Evolutionary conservation across 192 early-diverging fungal genomes (phyloP), one percentile per base, ranked within the genome.

Genomic region (Haplosporangium gracile): DNA sequence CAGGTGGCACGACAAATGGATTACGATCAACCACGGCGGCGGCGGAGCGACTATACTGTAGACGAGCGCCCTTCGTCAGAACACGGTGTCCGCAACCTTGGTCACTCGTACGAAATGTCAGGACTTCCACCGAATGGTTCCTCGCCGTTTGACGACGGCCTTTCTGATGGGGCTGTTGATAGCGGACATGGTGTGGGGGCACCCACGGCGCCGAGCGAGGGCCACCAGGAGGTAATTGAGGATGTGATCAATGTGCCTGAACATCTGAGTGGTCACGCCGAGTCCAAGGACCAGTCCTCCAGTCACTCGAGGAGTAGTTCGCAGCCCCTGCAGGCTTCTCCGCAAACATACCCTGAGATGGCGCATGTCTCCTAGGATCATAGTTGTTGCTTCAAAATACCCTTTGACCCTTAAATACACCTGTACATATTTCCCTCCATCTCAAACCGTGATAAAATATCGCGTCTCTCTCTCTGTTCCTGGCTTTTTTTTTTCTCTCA

Each of bases 101-200:
- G 45, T 5, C 49, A 57, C 24, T 22, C 32, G 10, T 75, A 47
- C 11, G 53, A 57, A 53, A 57, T 39, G 53, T 47, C 49, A 55
- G 45, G 32, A 55, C 53, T 39, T 4, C 29, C 60, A 24, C 60
- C 60, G 60, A 65, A 65, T 5, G 36, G 34, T 9, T 22, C 16
- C 2, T 69, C 53, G 9, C 34, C 47, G 2, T 72, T 51, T 72
- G 75, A 82, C 60, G 74, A 75, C 26, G 39, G 45, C 2, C 29
- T 72, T 24, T 77, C 76, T 8, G 73, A 57, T 55, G 82, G 55
- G 7, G 76, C 75, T 4, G 77, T 78, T 36, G 82, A 83, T 32
- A 82, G 81, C 68, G 81, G 81, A 11, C 76, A 83, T 78, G 82
- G 82, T 20, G 51, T 83, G 13, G 82, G 82, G 0, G 68, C 34